These are phyloP conservation scores for Arthrobotrys musiformis DNA, from an alignment of 2,329 filamentous ascomycete species.

Conservation along the genomic window DNA sequence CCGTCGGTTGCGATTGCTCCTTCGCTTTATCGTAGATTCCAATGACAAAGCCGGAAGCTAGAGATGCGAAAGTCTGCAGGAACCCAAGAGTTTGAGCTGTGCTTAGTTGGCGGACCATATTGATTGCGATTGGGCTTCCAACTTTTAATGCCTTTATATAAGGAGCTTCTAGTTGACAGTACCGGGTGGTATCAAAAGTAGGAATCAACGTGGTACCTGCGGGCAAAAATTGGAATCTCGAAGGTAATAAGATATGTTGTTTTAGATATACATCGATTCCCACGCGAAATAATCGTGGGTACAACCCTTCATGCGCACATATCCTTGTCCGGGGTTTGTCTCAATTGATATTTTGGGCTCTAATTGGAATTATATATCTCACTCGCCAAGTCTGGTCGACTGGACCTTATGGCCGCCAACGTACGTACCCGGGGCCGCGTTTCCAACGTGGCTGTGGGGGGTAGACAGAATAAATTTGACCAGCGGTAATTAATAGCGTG, in stretches of 20 bases:
- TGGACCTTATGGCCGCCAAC: too few relatives aligned
- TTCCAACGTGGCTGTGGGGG: neutral
- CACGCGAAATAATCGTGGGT: neutral
- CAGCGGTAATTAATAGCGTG: too few relatives aligned
- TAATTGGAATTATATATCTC: constrained; percentile 1
- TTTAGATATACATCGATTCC: too few relatives aligned
- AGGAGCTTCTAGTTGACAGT: too few relatives aligned
- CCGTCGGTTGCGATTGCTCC: neutral
- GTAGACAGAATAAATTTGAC: neutral
- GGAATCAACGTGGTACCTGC: too few relatives aligned
- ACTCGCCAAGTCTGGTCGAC: neutral
- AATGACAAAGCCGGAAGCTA: neutral
- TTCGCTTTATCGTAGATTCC: neutral
- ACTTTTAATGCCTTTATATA: too few relatives aligned
- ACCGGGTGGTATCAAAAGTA: too few relatives aligned
- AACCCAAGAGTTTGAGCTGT: neutral
- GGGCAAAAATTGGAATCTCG: too few relatives aligned
- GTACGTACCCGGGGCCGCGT: too few relatives aligned
- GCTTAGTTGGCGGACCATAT: neutral
- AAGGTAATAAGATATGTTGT: too few relatives aligned
- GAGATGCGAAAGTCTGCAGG: neutral
- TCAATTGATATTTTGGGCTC: neutral
- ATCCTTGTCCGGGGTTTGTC: neutral
- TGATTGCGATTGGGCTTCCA: neutral
- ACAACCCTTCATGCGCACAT: neutral